phyloP scores from a whole-genome alignment of 2,329 filamentous ascomycete species.

The Colletotrichum sp. region DNA sequence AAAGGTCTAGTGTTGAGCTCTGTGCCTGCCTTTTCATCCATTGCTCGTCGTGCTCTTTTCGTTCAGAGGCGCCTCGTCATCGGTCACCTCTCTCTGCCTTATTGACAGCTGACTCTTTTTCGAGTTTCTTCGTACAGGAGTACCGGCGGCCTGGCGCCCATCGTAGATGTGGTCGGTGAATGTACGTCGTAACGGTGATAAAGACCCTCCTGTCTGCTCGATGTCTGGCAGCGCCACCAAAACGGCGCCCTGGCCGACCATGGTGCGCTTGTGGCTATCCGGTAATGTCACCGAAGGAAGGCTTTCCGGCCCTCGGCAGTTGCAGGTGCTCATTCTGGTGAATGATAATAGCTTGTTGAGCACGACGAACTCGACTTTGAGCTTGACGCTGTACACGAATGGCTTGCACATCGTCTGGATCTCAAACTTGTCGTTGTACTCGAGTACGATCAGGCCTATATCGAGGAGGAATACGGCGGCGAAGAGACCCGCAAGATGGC shows the following conservation, averaged over 20 bases:
- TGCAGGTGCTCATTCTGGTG: conserved; percentile 16
- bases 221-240: background rate
- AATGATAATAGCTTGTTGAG: conserved; percentile 32
- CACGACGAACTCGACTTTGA: conserved; percentile 41
- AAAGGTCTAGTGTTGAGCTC: background rate
- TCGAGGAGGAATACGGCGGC: conserved; percentile 41
- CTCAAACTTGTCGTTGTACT: conserved; percentile 24
- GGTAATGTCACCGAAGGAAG: background rate
- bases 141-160: background rate
- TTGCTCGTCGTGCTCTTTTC: background rate
- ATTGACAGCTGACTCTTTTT: background rate
- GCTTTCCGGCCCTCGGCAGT: conserved; percentile 7
- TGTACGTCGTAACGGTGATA: background rate
- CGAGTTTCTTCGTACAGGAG: background rate
- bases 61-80: background rate
- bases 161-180: background rate
- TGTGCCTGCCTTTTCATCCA: background rate
- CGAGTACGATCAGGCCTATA: conserved; percentile 24
- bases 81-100: background rate
- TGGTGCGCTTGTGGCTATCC: background rate
- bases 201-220: conserved; percentile 4
- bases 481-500: conserved; percentile 41
- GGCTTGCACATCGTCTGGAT: conserved; percentile 26
- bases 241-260: background rate
- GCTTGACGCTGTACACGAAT: conserved; percentile 37